phyloP scores from a whole-genome alignment of 768 basidiomycete species.

The Podaxis mareebaensis region DNA sequence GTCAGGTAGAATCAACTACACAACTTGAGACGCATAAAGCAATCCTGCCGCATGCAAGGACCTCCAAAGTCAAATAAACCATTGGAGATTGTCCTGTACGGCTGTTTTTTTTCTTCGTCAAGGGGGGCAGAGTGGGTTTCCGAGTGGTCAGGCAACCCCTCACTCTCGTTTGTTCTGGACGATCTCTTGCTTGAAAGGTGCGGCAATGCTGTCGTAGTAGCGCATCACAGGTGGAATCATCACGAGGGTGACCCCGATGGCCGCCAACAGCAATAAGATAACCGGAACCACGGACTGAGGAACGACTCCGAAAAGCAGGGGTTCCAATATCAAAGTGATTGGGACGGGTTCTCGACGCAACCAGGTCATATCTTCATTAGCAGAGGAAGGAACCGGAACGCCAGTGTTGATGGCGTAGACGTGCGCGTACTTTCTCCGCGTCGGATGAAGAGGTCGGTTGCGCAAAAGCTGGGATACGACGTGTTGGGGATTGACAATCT shows the following conservation, averaged over 20 bases:
- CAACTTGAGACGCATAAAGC: no score
- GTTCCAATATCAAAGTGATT: conserved; percentile 58
- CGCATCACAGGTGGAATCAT: not conserved
- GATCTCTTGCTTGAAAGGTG: not conserved
- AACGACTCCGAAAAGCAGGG: conserved; percentile 56
- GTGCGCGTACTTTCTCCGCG: conserved; percentile 54
- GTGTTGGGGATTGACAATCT: conserved; percentile 32
- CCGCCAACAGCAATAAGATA: conserved; percentile 30
- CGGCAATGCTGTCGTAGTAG: conserved; percentile 2
- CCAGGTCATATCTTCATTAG: conserved; percentile 19
- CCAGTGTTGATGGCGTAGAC: conserved; percentile 56
- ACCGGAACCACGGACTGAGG: conserved; percentile 52
- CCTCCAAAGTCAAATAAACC: no score
- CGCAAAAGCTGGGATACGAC: conserved; percentile 17
- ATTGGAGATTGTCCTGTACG: no score
- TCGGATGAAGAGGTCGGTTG: conserved; percentile 9
- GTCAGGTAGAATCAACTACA: no score
- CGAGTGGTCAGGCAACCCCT: not conserved
- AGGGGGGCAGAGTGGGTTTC: no score
- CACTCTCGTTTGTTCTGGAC: conserved; percentile 5
- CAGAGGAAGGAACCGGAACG: conserved; percentile 42
- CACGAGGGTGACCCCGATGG: conserved; percentile 8
- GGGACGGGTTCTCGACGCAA: conserved; percentile 38
- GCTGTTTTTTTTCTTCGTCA: no score
- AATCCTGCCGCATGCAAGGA: no score